These are phyloP conservation scores for Nephelium lappaceum DNA, from an alignment of 345 rosid species.

Conservation along the genomic window DNA sequence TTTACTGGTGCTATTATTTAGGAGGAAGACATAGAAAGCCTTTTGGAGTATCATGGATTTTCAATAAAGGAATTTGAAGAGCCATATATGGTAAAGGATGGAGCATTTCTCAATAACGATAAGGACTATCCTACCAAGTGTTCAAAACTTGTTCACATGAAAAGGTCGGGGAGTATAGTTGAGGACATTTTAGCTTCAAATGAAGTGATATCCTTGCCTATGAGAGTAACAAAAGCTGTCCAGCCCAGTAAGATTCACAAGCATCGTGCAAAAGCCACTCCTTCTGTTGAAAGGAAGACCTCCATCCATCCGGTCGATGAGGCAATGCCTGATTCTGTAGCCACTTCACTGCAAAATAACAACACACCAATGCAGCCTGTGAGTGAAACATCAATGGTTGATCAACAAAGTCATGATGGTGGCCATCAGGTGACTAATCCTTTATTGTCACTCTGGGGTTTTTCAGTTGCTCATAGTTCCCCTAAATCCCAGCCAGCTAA, in stretches of 20 bases:
- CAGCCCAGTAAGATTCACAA: constrained; percentile 34
- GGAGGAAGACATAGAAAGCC: constrained; percentile 78
- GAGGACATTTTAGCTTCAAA: constrained; percentile 62
- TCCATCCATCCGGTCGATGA: constrained; percentile 37
- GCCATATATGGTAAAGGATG: constrained; percentile 93
- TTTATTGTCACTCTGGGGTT: constrained; percentile 37
- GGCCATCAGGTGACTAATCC: constrained; percentile 32
- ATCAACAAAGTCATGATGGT: constrained; percentile 36
- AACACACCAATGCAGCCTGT: constrained; percentile 29
- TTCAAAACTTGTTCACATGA: constrained; percentile 81
- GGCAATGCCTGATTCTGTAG: constrained; percentile 48
- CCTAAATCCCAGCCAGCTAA: constrained; percentile 39
- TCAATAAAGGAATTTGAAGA: constrained; percentile 77
- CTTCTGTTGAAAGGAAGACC: constrained; percentile 39
- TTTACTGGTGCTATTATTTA: constrained; percentile 37
- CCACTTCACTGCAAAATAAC: constrained; percentile 42
- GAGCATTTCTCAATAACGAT: constrained; percentile 74
- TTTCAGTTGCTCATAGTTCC: constrained; percentile 40
- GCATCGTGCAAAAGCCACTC: constrained; percentile 32
- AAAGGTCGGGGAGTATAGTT: constrained; percentile 64
- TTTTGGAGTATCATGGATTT: constrained; percentile 80
- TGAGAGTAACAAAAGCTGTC: constrained; percentile 34
- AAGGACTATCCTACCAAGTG: constrained; percentile 78
- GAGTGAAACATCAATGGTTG: constrained; percentile 32
- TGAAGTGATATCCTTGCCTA: constrained; percentile 32